Evolutionary conservation across 2,329 filamentous ascomycete species (phyloP).

Genomic region (Cercospora citrullina): DNA sequence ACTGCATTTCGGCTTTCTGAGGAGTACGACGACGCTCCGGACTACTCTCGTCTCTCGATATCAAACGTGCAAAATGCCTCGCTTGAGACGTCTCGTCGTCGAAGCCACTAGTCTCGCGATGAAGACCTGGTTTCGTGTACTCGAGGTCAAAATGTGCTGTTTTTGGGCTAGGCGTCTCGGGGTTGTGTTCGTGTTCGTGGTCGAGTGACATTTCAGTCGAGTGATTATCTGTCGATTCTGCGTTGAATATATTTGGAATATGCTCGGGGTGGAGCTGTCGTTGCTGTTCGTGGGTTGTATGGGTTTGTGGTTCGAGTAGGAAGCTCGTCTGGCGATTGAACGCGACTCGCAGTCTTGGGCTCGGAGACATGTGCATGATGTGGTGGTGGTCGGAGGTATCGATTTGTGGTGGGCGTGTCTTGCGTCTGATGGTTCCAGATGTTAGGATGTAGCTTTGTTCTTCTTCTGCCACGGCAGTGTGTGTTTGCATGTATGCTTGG

Average conservation of each 20-base stretch:
- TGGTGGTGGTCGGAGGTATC: background rate
- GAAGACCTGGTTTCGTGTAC: constrained; percentile 1
- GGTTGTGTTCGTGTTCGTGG: background rate
- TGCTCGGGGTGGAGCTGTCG: background rate
- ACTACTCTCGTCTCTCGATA: background rate
- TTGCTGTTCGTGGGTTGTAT: background rate
- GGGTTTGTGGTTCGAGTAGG: background rate
- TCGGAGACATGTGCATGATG: background rate
- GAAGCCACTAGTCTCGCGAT: constrained; percentile 5
- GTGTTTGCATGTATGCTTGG: background rate
- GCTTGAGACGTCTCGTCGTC: constrained; percentile 9
- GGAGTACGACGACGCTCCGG: background rate
- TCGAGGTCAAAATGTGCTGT: background rate
- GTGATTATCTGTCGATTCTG: background rate
- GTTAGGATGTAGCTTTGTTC: background rate
- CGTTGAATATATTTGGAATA: background rate
- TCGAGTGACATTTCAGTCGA: background rate
- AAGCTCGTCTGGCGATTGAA: constrained; percentile 10
- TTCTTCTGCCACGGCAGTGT: background rate
- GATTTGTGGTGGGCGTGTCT: background rate
- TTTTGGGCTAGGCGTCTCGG: background rate
- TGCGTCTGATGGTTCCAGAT: background rate
- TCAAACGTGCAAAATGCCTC: background rate
- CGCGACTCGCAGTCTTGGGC: constrained; percentile 7
- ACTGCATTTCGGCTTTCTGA: background rate